Percentiles rank a stretch among this genome's conserved stretches.
Evolutionary conservation across 2,329 filamentous ascomycete genomes (phyloP).

Genomic region (Hysterium pulicare): DNA sequence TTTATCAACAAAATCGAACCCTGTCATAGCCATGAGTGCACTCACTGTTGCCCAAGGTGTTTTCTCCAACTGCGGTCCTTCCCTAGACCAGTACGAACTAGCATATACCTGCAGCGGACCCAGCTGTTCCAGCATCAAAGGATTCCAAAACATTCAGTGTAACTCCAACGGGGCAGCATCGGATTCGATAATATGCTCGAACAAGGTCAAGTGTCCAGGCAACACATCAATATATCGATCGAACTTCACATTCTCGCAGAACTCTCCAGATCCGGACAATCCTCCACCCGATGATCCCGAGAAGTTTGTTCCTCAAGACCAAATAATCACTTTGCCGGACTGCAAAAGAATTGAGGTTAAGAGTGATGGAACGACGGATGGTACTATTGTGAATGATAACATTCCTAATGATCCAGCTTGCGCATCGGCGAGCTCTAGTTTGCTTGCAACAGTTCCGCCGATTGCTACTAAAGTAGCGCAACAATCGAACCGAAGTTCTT

Average conservation of each 20-base stretch:
- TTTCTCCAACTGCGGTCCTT: slow-evolving; percentile 19
- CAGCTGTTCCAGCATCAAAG: slow-evolving; percentile 15
- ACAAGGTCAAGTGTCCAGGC: slow-evolving; percentile 14
- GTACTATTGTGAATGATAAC: slow-evolving; percentile 13
- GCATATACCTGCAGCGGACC: slow-evolving; percentile 18
- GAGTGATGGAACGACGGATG: slow-evolving; percentile 20
- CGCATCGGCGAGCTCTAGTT: background rate
- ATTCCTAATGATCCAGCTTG: background rate
- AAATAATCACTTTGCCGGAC: slow-evolving; percentile 13
- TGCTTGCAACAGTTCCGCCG: slow-evolving; percentile 2
- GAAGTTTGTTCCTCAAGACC: slow-evolving; percentile 14
- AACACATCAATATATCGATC: slow-evolving; percentile 16
- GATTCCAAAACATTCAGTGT: slow-evolving; percentile 18
- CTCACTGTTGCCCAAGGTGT: slow-evolving; percentile 12
- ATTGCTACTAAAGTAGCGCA: background rate
- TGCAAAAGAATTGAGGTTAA: slow-evolving; percentile 17
- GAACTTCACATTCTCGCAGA: slow-evolving; percentile 23
- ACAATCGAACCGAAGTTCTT: background rate
- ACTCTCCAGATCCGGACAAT: slow-evolving; percentile 16
- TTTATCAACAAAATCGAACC: too few species aligned
- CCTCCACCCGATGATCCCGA: slow-evolving; percentile 16
- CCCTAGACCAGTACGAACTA: slow-evolving; percentile 17
- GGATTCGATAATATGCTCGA: slow-evolving; percentile 16
- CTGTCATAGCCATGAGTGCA: too few species aligned
- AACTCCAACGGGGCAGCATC: slow-evolving; percentile 12